Percentiles rank a stretch among this genome's conserved stretches.
phyloP scores from a whole-genome alignment of 2,329 filamentous ascomycete genomes.

The Colletotrichum tofieldiae region DNA sequence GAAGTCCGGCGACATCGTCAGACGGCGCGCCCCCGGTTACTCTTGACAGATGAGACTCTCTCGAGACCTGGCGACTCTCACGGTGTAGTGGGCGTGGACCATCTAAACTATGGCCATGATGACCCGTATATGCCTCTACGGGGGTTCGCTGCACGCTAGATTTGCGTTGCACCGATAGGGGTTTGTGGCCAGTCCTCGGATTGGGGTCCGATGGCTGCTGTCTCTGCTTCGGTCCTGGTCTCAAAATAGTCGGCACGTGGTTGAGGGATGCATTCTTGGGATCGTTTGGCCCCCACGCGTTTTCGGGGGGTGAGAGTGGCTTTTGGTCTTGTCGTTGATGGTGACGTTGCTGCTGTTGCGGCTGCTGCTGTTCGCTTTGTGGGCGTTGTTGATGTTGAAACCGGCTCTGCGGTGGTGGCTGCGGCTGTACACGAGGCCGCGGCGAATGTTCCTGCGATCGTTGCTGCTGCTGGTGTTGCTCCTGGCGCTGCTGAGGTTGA shows the following conservation, averaged over 20 bases:
- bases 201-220: background rate
- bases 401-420: background rate
- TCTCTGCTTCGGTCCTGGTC: background rate
- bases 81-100: conserved; percentile 3
- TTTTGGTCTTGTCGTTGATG: background rate
- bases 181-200: background rate
- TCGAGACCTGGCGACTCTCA: conserved; percentile 5
- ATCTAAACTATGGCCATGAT: background rate
- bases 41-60: background rate
- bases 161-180: background rate
- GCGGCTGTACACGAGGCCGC: background rate
- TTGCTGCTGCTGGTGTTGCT: background rate
- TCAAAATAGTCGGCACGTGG: background rate
- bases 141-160: conserved; percentile 6
- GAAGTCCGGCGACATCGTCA: background rate
- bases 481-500: background rate
- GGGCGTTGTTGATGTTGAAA: background rate
- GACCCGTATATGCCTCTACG: background rate
- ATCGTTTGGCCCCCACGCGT: background rate
- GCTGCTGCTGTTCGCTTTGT: conserved; percentile 1
- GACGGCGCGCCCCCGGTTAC: background rate
- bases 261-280: background rate
- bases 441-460: background rate
- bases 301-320: background rate
- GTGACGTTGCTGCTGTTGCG: background rate